A percentile compares a stretch with the other conserved stretches of the same genome.
Evolutionary conservation across 352 stramenopile species (phyloP).

Genomic region (Pythium chondricola): DNA sequence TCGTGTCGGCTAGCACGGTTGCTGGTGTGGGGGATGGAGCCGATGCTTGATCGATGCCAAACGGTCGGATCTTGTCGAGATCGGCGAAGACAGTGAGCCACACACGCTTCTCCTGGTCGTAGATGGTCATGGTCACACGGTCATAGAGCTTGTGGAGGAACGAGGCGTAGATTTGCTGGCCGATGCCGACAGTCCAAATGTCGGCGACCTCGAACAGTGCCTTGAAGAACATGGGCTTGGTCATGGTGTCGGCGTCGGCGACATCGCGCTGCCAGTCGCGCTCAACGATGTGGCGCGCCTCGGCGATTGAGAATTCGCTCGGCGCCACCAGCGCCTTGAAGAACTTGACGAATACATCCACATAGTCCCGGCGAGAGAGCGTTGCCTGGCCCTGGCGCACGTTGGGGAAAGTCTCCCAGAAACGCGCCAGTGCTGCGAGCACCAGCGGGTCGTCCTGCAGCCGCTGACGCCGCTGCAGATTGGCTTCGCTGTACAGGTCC

Average conservation of each 20-base stretch:
- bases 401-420: conserved; percentile 67
- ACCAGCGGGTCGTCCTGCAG: conserved; percentile 45
- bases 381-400: conserved; percentile 37
- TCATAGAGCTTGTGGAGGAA: conserved; percentile 77
- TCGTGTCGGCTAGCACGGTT: conserved; percentile 4
- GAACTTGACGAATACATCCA: conserved; percentile 79
- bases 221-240: conserved; percentile 47
- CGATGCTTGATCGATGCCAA: conserved; percentile 36
- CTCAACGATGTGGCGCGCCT: conserved; percentile 67
- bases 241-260: conserved; percentile 40
- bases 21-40: conserved; percentile 3
- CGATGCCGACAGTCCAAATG: conserved; percentile 72
- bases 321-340: conserved; percentile 73
- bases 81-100: conserved; percentile 73
- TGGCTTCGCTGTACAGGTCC: conserved; percentile 62
- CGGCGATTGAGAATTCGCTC: conserved; percentile 61
- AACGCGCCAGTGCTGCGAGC: conserved; percentile 42
- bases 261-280: conserved; percentile 68
- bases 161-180: conserved; percentile 45
- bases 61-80: conserved; percentile 63
- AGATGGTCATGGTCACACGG: conserved; percentile 70
- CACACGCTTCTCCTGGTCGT: conserved; percentile 51
- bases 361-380: conserved; percentile 52
- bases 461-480: conserved; percentile 46
- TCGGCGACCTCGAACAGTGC: conserved; percentile 81